Conservation (phyloP, 805 yeast genomes). For the Candida ovalis region DNA sequence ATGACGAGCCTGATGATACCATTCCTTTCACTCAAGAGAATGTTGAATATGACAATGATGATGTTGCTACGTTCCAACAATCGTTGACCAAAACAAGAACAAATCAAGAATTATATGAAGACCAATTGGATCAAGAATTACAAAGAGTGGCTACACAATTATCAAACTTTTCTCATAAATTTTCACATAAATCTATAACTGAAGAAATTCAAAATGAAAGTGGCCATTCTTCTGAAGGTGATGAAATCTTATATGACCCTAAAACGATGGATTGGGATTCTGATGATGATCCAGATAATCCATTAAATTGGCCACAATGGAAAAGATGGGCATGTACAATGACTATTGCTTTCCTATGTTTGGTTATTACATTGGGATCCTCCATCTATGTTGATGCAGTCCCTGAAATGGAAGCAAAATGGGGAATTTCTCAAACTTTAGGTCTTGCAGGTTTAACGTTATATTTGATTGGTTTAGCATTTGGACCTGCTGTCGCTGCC, state of each 20-base stretch:
- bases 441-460: constrained; percentile 67
- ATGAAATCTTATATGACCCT: constrained; percentile 35
- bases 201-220: constrained; percentile 9
- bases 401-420: constrained; percentile 43
- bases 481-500: constrained; percentile 68
- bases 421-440: constrained; percentile 56
- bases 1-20: background rate
- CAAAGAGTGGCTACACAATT: constrained; percentile 18
- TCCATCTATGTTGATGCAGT: constrained; percentile 68
- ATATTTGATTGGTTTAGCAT: constrained; percentile 66
- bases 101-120: constrained; percentile 17
- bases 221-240: constrained; percentile 13
- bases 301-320: constrained; percentile 63
- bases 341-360: constrained; percentile 60
- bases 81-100: constrained; percentile 8
- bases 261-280: constrained; percentile 54
- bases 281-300: constrained; percentile 59
- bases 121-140: constrained; percentile 22
- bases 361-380: constrained; percentile 72
- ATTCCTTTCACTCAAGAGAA: background rate
- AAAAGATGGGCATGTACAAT: constrained; percentile 65
- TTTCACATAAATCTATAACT: constrained; percentile 7
- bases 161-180: constrained; percentile 16
- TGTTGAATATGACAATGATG: constrained; percentile 2
- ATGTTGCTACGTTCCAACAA: constrained; percentile 10